Evolutionary conservation across 805 yeast species (phyloP), one percentile per base, ranked within the genome.

Genomic region (Blastobotrys attinorum): DNA sequence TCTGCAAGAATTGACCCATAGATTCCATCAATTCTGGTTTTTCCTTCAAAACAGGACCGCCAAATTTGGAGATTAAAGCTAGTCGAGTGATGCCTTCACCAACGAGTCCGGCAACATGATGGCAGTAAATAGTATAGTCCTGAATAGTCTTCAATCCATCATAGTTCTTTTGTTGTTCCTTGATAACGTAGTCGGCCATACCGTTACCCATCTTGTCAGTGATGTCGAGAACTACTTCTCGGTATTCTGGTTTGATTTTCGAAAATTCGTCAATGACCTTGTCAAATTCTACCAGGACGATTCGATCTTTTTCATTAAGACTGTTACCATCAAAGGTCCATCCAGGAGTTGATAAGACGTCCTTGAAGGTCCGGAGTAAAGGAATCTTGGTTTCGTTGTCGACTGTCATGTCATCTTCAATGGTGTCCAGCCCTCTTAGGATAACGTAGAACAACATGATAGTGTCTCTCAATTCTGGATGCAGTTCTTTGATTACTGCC

Each of bases 21-120:
- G 90, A 79, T 56, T 83, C 80, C 59, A 80, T 76, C 56, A 81
- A 70, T 33, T 71, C 65, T 58, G 77, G 75, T 46, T 77, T 69
- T 44, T 78, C 73, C n/a, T 60, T 51, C 36, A 79, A 63, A 21
- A 70, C 69, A 1, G 68, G 60, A 44, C 78, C 75, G 32, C 84
- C 83, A 58, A 85, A 87, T 13, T 70, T 61, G 22, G 96, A 95
- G 35, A 78, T 71, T 16, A 84, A 81, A 55, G 87, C 77, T 63
- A 92, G 70, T 49, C 83, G 76, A 8, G 97, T 88, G 53, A 88
- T 71, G 2, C 98, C 98, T 59, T 88, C 96, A 45, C 99, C 98
- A 33, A 92, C 97, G 42, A 92, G 71, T 2, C 98, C 99, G 1
- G 99, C 98, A 47, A 92, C 99, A 58, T 89, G 86, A 65, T 89